Conservation (phyloP, 257 asterid genomes). For the Marsdenia floribunda region DNA sequence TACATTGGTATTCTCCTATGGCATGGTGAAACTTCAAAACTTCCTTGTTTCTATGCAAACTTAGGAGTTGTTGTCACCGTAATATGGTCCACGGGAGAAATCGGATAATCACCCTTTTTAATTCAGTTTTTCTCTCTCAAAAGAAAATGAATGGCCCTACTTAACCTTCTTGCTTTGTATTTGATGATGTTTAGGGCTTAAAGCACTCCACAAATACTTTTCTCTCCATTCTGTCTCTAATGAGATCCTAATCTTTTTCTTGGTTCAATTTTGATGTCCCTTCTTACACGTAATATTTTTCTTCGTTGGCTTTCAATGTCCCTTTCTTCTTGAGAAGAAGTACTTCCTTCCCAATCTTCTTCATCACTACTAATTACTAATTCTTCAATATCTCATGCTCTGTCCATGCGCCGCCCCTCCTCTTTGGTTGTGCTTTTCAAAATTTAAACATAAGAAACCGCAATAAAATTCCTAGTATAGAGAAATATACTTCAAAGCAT, state of each 20-base stretch:
- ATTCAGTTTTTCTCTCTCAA: slow-evolving; percentile 17
- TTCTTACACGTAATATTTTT: no score
- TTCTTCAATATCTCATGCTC: slow-evolving; percentile 38
- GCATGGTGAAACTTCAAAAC: slow-evolving; percentile 22
- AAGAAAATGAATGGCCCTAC: slow-evolving; percentile 21
- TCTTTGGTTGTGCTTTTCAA: slow-evolving; percentile 31
- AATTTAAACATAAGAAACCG: slow-evolving; percentile 47
- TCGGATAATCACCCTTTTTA: slow-evolving; percentile 22
- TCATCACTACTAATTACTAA: slow-evolving; percentile 23
- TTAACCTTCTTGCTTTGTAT: slow-evolving; percentile 26
- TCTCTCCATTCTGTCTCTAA: slow-evolving; percentile 25
- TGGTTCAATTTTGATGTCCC: not conserved
- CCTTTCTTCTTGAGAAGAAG: not conserved
- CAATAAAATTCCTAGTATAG: slow-evolving; percentile 48
- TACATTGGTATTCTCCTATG: slow-evolving; percentile 15
- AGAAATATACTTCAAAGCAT: slow-evolving; percentile 44
- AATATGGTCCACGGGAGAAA: slow-evolving; percentile 34
- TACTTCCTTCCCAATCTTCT: slow-evolving; percentile 27
- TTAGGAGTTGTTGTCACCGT: slow-evolving; percentile 44
- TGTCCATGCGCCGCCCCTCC: slow-evolving; percentile 23
- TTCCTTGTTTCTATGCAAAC: slow-evolving; percentile 35
- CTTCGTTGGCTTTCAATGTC: slow-evolving; percentile 15
- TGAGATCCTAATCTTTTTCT: slow-evolving; percentile 15
- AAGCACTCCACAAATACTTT: slow-evolving; percentile 47
- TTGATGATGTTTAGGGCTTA: slow-evolving; percentile 50